These are phyloP conservation scores for Aspergillus campestris DNA, from an alignment of 495 filamentous ascomycete genomes.

Conservation along the genomic window DNA sequence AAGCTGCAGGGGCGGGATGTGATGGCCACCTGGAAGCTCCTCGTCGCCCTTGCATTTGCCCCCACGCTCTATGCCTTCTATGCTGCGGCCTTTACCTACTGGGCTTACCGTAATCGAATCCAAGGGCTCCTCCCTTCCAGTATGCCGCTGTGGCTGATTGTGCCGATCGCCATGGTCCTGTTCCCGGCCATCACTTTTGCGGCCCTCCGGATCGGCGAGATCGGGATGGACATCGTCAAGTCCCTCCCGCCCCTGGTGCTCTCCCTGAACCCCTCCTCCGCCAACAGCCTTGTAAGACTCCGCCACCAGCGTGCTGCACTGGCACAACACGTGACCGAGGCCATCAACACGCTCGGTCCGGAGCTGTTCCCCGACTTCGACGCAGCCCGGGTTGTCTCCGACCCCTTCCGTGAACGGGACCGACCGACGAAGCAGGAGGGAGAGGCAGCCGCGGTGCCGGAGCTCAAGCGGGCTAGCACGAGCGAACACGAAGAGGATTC, in stretches of 20 bases:
- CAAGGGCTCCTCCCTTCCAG: constrained; percentile 70
- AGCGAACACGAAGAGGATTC: constrained; percentile 21
- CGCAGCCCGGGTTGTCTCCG: constrained; percentile 64
- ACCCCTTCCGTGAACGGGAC: constrained; percentile 42
- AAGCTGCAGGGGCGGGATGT: constrained; percentile 93
- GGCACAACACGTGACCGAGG: constrained; percentile 71
- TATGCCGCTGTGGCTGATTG: constrained; percentile 72
- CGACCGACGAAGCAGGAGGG: constrained; percentile 11
- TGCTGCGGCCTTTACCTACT: constrained; percentile 61
- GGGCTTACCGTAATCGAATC: constrained; percentile 72
- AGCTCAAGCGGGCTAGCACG: constrained; percentile 16
- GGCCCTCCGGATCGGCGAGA: constrained; percentile 89
- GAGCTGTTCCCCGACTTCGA: constrained; percentile 98
- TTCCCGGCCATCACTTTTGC: constrained; percentile 90
- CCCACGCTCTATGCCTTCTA: constrained; percentile 81
- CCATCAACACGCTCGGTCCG: constrained; percentile 92
- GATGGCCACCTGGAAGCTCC: constrained; percentile 96
- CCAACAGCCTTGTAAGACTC: constrained; percentile 75
- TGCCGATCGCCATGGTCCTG: constrained; percentile 61
- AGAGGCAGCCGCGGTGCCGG: constrained; percentile 13
- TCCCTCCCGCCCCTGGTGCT: constrained; percentile 85
- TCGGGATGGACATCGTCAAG: constrained; percentile 97
- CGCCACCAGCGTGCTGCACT: constrained; percentile 64
- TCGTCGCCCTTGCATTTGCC: constrained; percentile 82
- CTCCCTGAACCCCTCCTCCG: constrained; percentile 74